A percentile compares a stretch with the other conserved stretches of the same genome.
Evolutionary conservation across 2,329 filamentous ascomycete species (phyloP).

Genomic region (Aspergillus sp.): DNA sequence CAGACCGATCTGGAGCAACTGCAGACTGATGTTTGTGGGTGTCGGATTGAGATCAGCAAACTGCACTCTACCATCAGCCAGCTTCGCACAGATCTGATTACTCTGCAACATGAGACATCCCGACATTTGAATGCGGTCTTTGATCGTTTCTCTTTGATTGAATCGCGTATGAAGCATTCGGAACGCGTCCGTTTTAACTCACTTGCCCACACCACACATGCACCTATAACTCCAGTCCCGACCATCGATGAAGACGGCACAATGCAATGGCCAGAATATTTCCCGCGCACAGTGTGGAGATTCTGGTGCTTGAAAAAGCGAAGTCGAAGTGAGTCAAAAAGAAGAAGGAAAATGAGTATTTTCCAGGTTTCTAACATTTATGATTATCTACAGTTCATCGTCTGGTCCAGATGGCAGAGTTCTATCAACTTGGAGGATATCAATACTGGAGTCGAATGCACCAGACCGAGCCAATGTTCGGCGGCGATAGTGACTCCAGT

Average conservation of each 20-base stretch:
- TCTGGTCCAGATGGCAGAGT: conserved; percentile 34
- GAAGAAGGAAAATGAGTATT: neutral
- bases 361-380: conserved; percentile 3
- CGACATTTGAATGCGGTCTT: conserved; percentile 23
- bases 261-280: conserved; percentile 32
- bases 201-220: conserved; percentile 31
- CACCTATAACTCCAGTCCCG: conserved; percentile 34
- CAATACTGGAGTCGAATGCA: conserved; percentile 35
- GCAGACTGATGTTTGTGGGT: conserved; percentile 28
- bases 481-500: conserved; percentile 33
- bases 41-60: conserved; percentile 33
- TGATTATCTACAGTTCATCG: conserved; percentile 30
- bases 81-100: conserved; percentile 31
- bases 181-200: conserved; percentile 38
- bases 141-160: conserved; percentile 25
- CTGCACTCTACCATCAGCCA: conserved; percentile 31
- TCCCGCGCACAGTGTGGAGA: conserved; percentile 35
- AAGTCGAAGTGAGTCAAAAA: conserved; percentile 30
- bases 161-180: conserved; percentile 29
- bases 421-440: conserved; percentile 36
- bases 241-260: conserved; percentile 30
- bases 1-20: conserved; percentile 30
- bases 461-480: conserved; percentile 20
- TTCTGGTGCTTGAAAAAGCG: conserved; percentile 40
- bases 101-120: conserved; percentile 28